phyloP scores from a whole-genome alignment of 2,329 filamentous ascomycete genomes.

The Clonostachys rosea region DNA sequence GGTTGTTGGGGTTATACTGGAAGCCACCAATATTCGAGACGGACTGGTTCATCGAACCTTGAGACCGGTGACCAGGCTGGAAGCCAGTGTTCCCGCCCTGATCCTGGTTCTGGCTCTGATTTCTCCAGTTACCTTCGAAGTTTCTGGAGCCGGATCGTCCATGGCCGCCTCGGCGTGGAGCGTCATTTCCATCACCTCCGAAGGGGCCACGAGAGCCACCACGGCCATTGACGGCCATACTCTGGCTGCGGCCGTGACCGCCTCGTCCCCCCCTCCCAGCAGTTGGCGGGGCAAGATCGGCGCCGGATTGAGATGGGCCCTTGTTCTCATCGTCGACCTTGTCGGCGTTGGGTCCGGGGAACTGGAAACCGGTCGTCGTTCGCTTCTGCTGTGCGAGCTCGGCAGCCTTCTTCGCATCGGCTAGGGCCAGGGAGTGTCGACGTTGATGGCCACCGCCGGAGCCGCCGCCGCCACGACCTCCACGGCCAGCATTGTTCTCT shows the following conservation, averaged over 20 bases:
- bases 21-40: slow-evolving; percentile 80
- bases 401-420: slow-evolving; percentile 95
- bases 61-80: slow-evolving; percentile 86
- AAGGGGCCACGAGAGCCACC: slow-evolving; percentile 61
- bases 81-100: slow-evolving; percentile 66
- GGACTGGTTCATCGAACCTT: slow-evolving; percentile 82
- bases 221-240: slow-evolving; percentile 75
- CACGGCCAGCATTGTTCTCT: slow-evolving; percentile 45
- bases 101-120: slow-evolving; percentile 65
- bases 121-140: slow-evolving; percentile 98
- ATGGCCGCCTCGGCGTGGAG: slow-evolving; percentile 77
- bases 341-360: slow-evolving; percentile 67
- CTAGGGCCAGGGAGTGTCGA: slow-evolving; percentile 88
- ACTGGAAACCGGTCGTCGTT: slow-evolving; percentile 91
- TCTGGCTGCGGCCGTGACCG: slow-evolving; percentile 76
- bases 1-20: slow-evolving; percentile 77
- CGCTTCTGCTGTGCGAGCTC: slow-evolving; percentile 96
- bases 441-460: slow-evolving; percentile 79
- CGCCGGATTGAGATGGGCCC: slow-evolving; percentile 17
- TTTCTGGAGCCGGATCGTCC: slow-evolving; percentile 82
- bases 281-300: slow-evolving; percentile 28
- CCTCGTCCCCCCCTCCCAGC: slow-evolving; percentile 51
- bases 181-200: slow-evolving; percentile 59
- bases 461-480: slow-evolving; percentile 66
- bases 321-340: slow-evolving; percentile 48